A percentile compares a stretch with the other conserved stretches of the same genome.
phyloP scores from a whole-genome alignment of 768 basidiomycete genomes.

The Hypholoma fasciculare region DNA sequence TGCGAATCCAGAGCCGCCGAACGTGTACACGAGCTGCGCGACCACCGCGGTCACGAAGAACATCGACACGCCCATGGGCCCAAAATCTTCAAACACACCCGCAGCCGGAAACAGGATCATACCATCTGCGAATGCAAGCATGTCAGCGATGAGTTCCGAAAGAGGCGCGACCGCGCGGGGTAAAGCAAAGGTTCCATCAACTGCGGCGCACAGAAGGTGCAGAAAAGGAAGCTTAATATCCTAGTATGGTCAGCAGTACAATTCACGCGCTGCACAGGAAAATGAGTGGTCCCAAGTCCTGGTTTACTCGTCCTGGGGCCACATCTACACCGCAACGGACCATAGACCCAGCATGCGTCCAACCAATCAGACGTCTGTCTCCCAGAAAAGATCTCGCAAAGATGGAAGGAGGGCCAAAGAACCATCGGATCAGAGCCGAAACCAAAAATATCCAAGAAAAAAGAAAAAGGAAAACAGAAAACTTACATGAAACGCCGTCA shows the following conservation, averaged over 20 bases:
- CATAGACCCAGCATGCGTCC: neutral
- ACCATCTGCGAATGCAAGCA: slow-evolving; percentile 55
- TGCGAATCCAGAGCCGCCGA: slow-evolving; percentile 87
- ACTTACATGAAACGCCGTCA: slow-evolving; percentile 90
- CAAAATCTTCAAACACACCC: slow-evolving; percentile 77
- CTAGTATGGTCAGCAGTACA: slow-evolving; percentile 3
- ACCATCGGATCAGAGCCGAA: neutral
- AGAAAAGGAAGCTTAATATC: slow-evolving; percentile 14
- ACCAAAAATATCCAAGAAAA: slow-evolving; percentile 1
- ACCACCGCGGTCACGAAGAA: slow-evolving; percentile 87
- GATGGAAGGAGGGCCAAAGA: neutral
- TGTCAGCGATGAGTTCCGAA: neutral
- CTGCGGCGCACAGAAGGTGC: neutral
- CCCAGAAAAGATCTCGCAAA: neutral
- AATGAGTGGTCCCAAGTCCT: too few relatives aligned
- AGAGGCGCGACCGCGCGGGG: neutral
- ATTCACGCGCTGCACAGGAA: neutral
- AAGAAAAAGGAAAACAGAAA: slow-evolving; percentile 1
- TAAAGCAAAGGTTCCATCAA: neutral
- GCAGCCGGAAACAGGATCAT: slow-evolving; percentile 94
- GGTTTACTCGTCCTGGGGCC: neutral
- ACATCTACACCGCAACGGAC: neutral
- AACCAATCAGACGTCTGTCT: neutral
- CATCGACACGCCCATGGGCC: slow-evolving; percentile 91
- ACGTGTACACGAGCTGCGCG: slow-evolving; percentile 81